These are phyloP conservation scores for Chlorella sp. DNA, from an alignment of 139 green algal species.

Conservation along the genomic window DNA sequence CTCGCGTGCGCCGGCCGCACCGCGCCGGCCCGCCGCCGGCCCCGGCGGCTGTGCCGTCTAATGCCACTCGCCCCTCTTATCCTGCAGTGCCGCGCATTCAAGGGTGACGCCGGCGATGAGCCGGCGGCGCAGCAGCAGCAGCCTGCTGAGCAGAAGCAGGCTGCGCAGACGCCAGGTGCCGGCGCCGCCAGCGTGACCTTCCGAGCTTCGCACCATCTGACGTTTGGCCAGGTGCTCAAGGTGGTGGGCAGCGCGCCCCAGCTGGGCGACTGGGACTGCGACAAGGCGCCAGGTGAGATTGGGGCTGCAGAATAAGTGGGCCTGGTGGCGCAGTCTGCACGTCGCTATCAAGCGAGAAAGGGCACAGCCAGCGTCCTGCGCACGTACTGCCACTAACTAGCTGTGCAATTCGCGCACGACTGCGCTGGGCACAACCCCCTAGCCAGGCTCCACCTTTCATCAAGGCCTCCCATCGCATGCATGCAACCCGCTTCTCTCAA, in stretches of 20 bases:
- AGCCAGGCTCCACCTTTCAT: too few relatives aligned
- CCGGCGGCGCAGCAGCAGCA: not conserved
- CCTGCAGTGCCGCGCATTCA: not conserved
- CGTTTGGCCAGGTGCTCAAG: conserved; percentile 49
- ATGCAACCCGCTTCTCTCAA: too few relatives aligned
- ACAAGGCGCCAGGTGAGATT: conserved; percentile 33
- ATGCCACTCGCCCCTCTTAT: too few relatives aligned
- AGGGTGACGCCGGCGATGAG: not conserved
- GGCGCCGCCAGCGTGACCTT: conserved; percentile 19
- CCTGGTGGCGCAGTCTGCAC: too few relatives aligned
- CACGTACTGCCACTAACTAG: not conserved
- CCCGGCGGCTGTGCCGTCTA: too few relatives aligned
- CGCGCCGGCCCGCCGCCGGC: too few relatives aligned
- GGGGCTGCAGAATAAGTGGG: too few relatives aligned
- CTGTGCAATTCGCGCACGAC: too few relatives aligned
- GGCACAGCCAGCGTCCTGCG: too few relatives aligned
- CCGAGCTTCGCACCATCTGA: conserved; percentile 1
- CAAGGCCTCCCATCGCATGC: too few relatives aligned
- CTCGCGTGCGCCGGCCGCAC: too few relatives aligned
- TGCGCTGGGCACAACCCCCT: not conserved
- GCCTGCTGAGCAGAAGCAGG: not conserved
- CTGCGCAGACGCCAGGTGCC: not conserved
- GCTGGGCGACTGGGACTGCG: conserved; percentile 51
- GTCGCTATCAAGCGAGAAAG: too few relatives aligned
- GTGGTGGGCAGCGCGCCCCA: conserved; percentile 31